phyloP scores from a whole-genome alignment of 2,329 filamentous ascomycete species.

The Cryphonectria japonica region DNA sequence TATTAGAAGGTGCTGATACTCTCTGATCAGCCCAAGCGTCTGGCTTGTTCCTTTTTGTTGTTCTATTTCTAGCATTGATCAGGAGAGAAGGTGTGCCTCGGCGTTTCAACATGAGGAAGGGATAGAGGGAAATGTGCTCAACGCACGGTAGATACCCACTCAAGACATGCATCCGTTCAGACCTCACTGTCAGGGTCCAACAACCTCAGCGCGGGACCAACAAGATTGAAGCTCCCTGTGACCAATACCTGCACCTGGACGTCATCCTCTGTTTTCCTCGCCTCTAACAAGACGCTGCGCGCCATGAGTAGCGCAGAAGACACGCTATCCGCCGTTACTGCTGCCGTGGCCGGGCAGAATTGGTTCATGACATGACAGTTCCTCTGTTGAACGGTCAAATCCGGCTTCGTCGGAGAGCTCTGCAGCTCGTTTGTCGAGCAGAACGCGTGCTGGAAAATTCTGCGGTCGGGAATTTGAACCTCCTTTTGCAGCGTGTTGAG shows the following conservation, averaged over 20 bases:
- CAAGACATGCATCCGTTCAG: slow-evolving; percentile 26
- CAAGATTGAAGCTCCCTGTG: slow-evolving; percentile 66
- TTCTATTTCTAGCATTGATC: slow-evolving; percentile 3
- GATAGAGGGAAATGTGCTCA: slow-evolving; percentile 25
- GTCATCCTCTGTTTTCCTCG: slow-evolving; percentile 22
- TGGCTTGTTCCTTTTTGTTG: not conserved
- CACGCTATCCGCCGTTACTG: slow-evolving; percentile 21
- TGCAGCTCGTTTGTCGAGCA: slow-evolving; percentile 26
- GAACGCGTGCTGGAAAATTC: slow-evolving; percentile 24
- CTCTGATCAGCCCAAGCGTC: slow-evolving; percentile 24
- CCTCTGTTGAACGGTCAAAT: slow-evolving; percentile 25
- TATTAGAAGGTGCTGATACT: slow-evolving; percentile 37
- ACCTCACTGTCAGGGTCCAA: slow-evolving; percentile 43
- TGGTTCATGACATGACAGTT: slow-evolving; percentile 27
- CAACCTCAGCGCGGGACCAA: slow-evolving; percentile 58
- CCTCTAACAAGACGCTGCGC: slow-evolving; percentile 16
- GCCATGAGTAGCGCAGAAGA: slow-evolving; percentile 23
- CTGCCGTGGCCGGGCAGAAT: slow-evolving; percentile 23
- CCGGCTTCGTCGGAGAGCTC: slow-evolving; percentile 19
- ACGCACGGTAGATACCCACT: slow-evolving; percentile 24
- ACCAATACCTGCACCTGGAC: slow-evolving; percentile 45
- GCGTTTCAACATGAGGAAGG: not conserved
- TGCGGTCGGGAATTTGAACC: slow-evolving; percentile 41
- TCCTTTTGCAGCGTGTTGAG: slow-evolving; percentile 55
- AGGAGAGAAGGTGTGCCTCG: slow-evolving; percentile 3